Evolutionary conservation across 192 early-diverging fungal genomes (phyloP).

Genomic region (Podila horticola): DNA sequence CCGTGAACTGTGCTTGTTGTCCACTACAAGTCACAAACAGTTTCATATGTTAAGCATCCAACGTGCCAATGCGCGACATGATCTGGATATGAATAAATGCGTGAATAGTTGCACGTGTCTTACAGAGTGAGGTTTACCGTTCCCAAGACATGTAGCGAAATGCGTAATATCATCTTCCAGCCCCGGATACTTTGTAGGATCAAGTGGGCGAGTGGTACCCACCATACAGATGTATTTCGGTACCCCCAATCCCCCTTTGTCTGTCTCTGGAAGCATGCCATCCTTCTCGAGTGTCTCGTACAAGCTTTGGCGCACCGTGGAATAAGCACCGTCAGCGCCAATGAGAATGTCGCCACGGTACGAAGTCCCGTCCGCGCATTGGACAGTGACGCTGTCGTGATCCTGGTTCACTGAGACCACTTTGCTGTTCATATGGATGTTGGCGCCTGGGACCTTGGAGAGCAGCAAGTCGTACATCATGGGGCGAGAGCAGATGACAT

Average conservation of each 20-base stretch:
- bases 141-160: too few relatives aligned
- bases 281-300: not conserved
- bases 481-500: conserved; percentile 2
- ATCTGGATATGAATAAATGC: too few relatives aligned
- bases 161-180: not conserved
- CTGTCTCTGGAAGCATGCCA: not conserved
- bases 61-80: too few relatives aligned
- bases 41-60: too few relatives aligned
- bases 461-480: conserved; percentile 7
- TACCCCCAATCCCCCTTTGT: not conserved
- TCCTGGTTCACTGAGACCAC: conserved; percentile 7
- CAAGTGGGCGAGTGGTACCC: conserved; percentile 10
- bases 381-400: conserved; percentile 21
- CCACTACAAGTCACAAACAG: too few relatives aligned
- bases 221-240: conserved; percentile 2
- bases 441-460: conserved; percentile 1
- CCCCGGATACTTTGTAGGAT: not conserved
- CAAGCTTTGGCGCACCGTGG: conserved; percentile 8
- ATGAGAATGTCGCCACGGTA: conserved; percentile 29
- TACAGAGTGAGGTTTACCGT: too few relatives aligned
- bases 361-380: conserved; percentile 19
- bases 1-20: too few relatives aligned
- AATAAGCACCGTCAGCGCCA: conserved; percentile 39
- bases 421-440: conserved; percentile 11
- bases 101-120: too few relatives aligned